Evolutionary conservation across 1,284 basidiomycete genomes (phyloP), one percentile per base, ranked within the genome.

Genomic region (Abortiporus biennis): DNA sequence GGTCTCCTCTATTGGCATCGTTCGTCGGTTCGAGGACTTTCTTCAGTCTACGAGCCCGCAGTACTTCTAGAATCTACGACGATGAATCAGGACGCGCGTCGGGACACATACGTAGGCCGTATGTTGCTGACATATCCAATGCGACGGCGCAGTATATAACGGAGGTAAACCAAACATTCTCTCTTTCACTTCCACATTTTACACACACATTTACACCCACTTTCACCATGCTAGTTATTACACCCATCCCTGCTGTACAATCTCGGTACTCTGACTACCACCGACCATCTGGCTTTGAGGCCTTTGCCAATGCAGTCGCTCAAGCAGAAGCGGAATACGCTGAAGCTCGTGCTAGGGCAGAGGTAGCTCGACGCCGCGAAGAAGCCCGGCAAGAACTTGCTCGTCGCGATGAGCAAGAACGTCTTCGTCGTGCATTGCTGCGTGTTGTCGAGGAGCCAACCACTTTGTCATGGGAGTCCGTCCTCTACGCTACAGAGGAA

Each of bases 61-160:
- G n/a, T n/a, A n/a, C n/a, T n/a, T n/a, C n/a, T n/a, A n/a, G n/a
- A n/a, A n/a, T n/a, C n/a, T n/a, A n/a, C n/a, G n/a, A n/a, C n/a
- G n/a, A n/a, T n/a, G n/a, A n/a, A n/a, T n/a, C n/a, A n/a, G n/a
- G n/a, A n/a, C n/a, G n/a, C n/a, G n/a, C n/a, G n/a, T n/a, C n/a
- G n/a, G n/a, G n/a, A n/a, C n/a, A n/a, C n/a, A n/a, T n/a, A n/a
- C n/a, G n/a, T n/a, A n/a, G n/a, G n/a, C n/a, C n/a, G n/a, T n/a
- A n/a, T n/a, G n/a, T n/a, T n/a, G n/a, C n/a, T n/a, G n/a, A n/a
- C n/a, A n/a, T n/a, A n/a, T n/a, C n/a, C n/a, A n/a, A n/a, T n/a
- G n/a, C n/a, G n/a, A n/a, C n/a, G n/a, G n/a, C n/a, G n/a, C 13
- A 17, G 20, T 38, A 38, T 38, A 38, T 24, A 38, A 38, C 6